Evolutionary conservation across 306 rosid species (phyloP).

Genomic region (Sicyos edulis): DNA sequence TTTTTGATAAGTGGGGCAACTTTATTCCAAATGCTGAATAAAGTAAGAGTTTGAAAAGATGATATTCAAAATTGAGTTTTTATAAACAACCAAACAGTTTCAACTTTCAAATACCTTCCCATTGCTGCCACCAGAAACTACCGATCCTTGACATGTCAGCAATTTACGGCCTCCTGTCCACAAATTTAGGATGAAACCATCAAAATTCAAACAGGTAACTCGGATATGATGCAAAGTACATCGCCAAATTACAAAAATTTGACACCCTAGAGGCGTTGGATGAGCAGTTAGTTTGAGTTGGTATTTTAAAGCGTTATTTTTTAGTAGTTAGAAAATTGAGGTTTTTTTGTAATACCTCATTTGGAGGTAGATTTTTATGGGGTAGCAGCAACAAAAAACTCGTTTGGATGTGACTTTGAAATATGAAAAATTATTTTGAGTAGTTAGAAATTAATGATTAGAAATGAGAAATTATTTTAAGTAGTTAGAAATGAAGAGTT

Average conservation of each 20-base stretch:
- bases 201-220: neutral
- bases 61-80: neutral
- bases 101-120: constrained; percentile 6
- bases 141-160: neutral
- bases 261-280: neutral
- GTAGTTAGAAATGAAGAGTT: no score
- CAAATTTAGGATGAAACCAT: neutral
- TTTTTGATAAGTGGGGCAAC: neutral
- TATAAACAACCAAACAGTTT: constrained; percentile 5
- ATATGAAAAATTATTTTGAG: no score
- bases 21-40: constrained; percentile 10
- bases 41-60: neutral
- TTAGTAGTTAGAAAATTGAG: no score
- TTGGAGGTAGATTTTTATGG: no score
- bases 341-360: no score
- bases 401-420: no score
- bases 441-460: no score
- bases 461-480: no score
- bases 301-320: no score
- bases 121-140: neutral
- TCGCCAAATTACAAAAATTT: neutral
- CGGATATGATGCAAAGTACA: neutral
- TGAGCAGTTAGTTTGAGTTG: no score
- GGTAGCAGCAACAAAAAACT: no score
- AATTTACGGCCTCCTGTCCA: constrained; percentile 4